Conservation (phyloP, 176 grass and related monocot genomes). For the Zea mays region Zm-B73-REFERENCE-NAM-5.0 NC_050102.1:16796501-16797000, state of each 20-base stretch:
- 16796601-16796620: conserved; percentile 99
- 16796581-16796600: conserved; percentile 24
- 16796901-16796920: not conserved
- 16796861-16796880: not conserved
- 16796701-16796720: not conserved
- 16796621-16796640: conserved; percentile 99
- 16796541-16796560: not conserved
- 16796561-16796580: conserved; percentile 9
- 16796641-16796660: conserved; percentile 84
- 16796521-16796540: not conserved
- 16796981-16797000: conserved; percentile 15
- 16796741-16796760: not conserved
- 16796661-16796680: not conserved
- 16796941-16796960: not conserved
- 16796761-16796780: not conserved
- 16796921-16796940: not conserved
- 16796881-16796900: not conserved
- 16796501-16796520: not conserved
- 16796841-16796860: too few species aligned
- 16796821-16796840: too few species aligned
- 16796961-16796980: conserved; percentile 12
- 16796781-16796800: too few species aligned
- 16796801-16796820: too few species aligned
- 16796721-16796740: not conserved
- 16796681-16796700: not conserved